Base-by-base conservation (phyloP, 163 green algal species). In the Chlorella variabilis region DNA sequence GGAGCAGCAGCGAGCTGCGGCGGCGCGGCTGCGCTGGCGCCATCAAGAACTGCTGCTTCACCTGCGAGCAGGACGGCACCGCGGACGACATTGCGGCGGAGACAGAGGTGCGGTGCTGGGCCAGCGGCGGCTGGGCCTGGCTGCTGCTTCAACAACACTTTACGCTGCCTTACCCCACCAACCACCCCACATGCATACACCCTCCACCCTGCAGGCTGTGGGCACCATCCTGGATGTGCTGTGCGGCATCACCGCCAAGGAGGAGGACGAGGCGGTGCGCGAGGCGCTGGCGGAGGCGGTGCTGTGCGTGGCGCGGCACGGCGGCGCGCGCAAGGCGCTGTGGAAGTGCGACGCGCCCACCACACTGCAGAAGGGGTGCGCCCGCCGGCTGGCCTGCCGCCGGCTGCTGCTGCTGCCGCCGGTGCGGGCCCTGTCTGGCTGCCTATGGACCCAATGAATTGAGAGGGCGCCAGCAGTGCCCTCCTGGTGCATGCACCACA, bases 21-120 rank as follows among this genome's bases (percentile, higher is more conserved):
- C 77, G 90, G 27, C 65, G 81, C 0, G 93, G 93, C 20, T 89
- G 86, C n/a, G 86, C 88, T 34, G 86, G 84, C 20, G 90, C 92
- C 1, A 79, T 97, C 21, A 85, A 89, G 38, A 97, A 97, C 80
- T 93, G 89, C 77, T 91, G 86, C 81, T 90, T 96, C 65, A 88
- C 80, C 1, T 85, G 84, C 15, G 90, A 94, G 88, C 84, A 86
- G 66, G 93, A 96, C 75, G 89, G 89, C 48, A 94, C 89, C 3
- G 80, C 93, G 41, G 66, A 83, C 1, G 7, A 78, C 42, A 80
- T 96, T 4, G 39, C 92, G 3, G 54, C 41, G 4, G 87, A 94
- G 61, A n/a, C 61, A 17, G 77, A 76, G 58, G 80, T 81, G 63
- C 6, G 61, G 45, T 54, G 15, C 15, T 15, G n/a, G n/a, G n/a